phyloP scores from a whole-genome alignment of 495 filamentous ascomycete species.

The Daldinia bambusicola region DNA sequence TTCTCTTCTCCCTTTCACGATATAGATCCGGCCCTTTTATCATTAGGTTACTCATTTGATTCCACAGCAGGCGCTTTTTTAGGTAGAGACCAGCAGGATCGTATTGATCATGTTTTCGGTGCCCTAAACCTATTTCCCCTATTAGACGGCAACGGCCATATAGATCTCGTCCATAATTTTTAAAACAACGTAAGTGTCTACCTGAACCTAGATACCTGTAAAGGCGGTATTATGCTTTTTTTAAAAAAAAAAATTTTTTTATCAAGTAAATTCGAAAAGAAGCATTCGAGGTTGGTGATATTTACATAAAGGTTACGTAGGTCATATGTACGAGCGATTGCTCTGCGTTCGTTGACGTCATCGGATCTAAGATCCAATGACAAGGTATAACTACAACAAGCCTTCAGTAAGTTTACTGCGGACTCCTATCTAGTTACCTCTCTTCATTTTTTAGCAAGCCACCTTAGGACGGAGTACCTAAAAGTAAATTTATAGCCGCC shows the following conservation, averaged over 20 bases:
- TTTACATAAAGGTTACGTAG: constrained; percentile 30
- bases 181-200: constrained; percentile 26
- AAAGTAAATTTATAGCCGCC: background rate
- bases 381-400: too few relatives aligned
- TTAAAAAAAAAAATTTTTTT: too few relatives aligned
- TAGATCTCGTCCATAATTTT: constrained; percentile 56
- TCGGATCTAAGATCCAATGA: background rate
- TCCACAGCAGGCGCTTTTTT: constrained; percentile 21
- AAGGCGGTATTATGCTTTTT: too few relatives aligned
- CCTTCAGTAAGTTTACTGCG: too few relatives aligned
- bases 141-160: constrained; percentile 56
- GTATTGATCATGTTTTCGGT: constrained; percentile 53
- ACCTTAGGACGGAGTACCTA: background rate
- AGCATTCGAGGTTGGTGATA: background rate
- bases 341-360: constrained; percentile 41
- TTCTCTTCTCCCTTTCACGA: constrained; percentile 39
- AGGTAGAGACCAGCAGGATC: constrained; percentile 42
- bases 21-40: constrained; percentile 43
- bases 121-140: constrained; percentile 57
- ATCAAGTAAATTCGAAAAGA: too few relatives aligned
- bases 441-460: too few relatives aligned
- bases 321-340: background rate
- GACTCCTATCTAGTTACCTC: too few relatives aligned
- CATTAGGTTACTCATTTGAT: constrained; percentile 37
- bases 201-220: too few relatives aligned